phyloP scores from a whole-genome alignment of 495 filamentous ascomycete species.

The Podospora conica region DNA sequence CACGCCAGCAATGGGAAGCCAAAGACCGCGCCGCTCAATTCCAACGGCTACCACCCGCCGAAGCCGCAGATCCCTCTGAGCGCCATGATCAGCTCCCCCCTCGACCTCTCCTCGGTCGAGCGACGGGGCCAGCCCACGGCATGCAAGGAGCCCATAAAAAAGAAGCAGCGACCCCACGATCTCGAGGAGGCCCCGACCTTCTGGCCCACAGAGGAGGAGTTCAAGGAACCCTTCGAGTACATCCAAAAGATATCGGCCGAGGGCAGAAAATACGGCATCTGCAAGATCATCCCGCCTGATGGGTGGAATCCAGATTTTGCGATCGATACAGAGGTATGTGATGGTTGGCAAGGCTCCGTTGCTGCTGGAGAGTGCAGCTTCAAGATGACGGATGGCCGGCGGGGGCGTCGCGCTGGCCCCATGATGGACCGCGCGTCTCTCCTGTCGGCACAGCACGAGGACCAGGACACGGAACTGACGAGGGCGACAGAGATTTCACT shows the following conservation, averaged over 20 bases:
- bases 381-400: too few relatives aligned
- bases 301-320: constrained; percentile 92
- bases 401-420: background rate
- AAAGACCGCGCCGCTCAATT: constrained; percentile 39
- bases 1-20: constrained; percentile 35
- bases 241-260: constrained; percentile 84
- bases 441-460: background rate
- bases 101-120: constrained; percentile 89
- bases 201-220: constrained; percentile 86
- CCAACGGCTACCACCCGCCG: constrained; percentile 48
- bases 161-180: constrained; percentile 68
- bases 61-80: constrained; percentile 46
- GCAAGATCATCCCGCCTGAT: constrained; percentile 91
- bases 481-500: constrained; percentile 75
- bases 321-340: constrained; percentile 89
- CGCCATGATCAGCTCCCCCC: constrained; percentile 48
- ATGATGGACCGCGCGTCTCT: background rate
- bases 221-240: constrained; percentile 87
- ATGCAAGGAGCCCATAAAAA: constrained; percentile 68
- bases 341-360: background rate
- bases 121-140: constrained; percentile 72
- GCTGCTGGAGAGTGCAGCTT: background rate
- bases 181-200: constrained; percentile 89
- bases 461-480: constrained; percentile 18
- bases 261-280: constrained; percentile 78